Conservation (phyloP, 2,329 filamentous ascomycete species). For the Aspergillus fijiensis region DNA sequence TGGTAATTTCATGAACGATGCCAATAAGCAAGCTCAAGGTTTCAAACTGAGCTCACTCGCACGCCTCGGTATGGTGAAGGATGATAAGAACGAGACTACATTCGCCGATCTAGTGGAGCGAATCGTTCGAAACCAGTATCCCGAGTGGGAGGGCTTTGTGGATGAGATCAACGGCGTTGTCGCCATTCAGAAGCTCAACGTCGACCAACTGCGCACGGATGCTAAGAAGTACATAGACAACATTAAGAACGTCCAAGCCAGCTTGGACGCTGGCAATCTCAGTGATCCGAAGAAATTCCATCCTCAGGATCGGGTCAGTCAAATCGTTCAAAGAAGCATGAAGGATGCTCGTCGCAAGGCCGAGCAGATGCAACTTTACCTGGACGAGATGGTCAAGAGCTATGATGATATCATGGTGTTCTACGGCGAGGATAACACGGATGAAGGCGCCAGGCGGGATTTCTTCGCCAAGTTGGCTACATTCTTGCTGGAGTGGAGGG, state of each 20-base stretch:
- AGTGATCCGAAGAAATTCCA: conserved; percentile 98
- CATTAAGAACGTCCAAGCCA: conserved; percentile 88
- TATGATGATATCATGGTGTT: conserved; percentile 96
- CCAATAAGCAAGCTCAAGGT: conserved; percentile 94
- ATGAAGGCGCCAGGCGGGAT: conserved; percentile 89
- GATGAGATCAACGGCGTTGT: conserved; percentile 82
- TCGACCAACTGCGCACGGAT: conserved; percentile 84
- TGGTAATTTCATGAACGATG: conserved; percentile 99
- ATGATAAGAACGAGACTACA: conserved; percentile 97
- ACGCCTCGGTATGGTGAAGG: conserved; percentile 94
- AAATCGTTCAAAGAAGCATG: conserved; percentile 89
- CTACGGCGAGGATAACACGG: conserved; percentile 88
- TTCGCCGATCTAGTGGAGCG: conserved; percentile 94
- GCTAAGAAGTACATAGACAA: conserved; percentile 92
- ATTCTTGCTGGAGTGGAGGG: conserved; percentile 91
- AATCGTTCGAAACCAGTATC: conserved; percentile 93
- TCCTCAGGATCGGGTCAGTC: conserved; percentile 89
- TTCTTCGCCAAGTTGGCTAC: conserved; percentile 92
- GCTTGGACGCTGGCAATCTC: conserved; percentile 87
- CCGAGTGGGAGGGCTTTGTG: conserved; percentile 87
- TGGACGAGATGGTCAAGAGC: conserved; percentile 86
- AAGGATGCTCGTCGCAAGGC: conserved; percentile 95
- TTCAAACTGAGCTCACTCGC: conserved; percentile 97
- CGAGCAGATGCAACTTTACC: conserved; percentile 88
- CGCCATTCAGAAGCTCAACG: conserved; percentile 82